Base-by-base conservation (phyloP, 331 rosid species). In the Malus hybrid region DNA sequence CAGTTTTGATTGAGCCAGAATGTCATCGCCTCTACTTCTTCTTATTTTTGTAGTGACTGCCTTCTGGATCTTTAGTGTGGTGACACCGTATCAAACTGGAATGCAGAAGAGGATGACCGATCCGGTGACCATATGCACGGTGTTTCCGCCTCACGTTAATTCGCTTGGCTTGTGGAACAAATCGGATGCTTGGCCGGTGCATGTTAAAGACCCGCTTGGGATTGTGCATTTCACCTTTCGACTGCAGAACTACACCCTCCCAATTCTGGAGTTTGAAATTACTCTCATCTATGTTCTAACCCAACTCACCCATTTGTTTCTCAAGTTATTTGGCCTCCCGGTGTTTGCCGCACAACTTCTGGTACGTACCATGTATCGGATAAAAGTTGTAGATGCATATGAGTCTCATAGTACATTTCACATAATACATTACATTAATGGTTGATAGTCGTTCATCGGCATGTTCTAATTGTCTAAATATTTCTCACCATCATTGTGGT, bases 111-210 rank as follows among this genome's bases (percentile, higher is more conserved):
- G 6, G 26, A 20, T n/a, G n/a, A 4, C 15, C 13, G 48, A 42
- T 20, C 12, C 73, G 6, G 52, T 56, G 9, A n/a, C 7, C n/a
- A 4, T 46, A 10, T 78, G 82, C 48, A 14, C 22, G 0, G 15
- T 32, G 5, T 39, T 63, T 46, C 82, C 82, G 12, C 20, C 68
- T n/a, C 30, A 1, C 5, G 26, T 68, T 7, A 67, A 71, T 44
- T 78, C 82, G 10, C 19, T 36, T 7, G 82, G 82, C 42, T 28
- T 70, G 28, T 77, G 81, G 81, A 77, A 70, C 55, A 53, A 29
- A 10, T 32, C 55, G 1, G 72, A 70, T 16, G 6, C 22, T 15
- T 20, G 55, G 71, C 46, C 10, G 12, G 14, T 70, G 48, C 50
- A 70, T 2, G 9, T 52, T 5, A 44, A 42, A 6, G 22, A 57